A percentile compares a stretch with the other conserved stretches of the same genome.
Evolutionary conservation across 148 eudicot genomes (phyloP).

Genomic region (Polygonum maritimum): DNA sequence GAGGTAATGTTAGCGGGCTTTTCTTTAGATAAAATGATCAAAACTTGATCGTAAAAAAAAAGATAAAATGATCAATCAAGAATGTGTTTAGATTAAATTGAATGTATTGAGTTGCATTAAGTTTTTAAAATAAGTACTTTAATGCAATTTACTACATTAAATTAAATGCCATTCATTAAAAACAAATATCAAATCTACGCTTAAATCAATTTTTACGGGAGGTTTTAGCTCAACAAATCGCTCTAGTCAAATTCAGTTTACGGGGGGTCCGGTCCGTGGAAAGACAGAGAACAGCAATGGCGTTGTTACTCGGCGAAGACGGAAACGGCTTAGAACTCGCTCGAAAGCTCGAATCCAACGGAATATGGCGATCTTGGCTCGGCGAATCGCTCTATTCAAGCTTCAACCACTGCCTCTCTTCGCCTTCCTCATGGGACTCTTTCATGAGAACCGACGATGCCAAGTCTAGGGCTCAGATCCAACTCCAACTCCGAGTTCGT

Average conservation of each 20-base stretch:
- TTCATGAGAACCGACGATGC: constrained; percentile 49
- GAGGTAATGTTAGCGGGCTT: too few relatives aligned
- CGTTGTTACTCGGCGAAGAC: constrained; percentile 58
- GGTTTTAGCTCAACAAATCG: neutral
- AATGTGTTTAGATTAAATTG: too few relatives aligned
- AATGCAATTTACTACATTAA: too few relatives aligned
- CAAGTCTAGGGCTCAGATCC: constrained; percentile 47
- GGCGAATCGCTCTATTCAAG: constrained; percentile 64
- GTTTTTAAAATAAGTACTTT: too few relatives aligned
- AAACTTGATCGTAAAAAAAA: too few relatives aligned
- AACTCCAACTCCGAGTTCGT: constrained; percentile 75
- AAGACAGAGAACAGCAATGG: constrained; percentile 22
- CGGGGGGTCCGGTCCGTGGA: neutral
- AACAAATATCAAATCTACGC: too few relatives aligned
- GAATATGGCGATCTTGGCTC: constrained; percentile 85
- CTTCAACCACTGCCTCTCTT: constrained; percentile 51
- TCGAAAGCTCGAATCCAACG: constrained; percentile 54
- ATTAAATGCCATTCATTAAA: too few relatives aligned
- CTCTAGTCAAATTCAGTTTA: neutral
- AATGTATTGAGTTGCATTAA: too few relatives aligned
- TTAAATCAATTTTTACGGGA: too few relatives aligned
- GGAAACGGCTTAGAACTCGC: constrained; percentile 85
- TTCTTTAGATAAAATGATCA: too few relatives aligned
- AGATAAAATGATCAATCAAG: too few relatives aligned
- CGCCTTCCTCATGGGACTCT: constrained; percentile 64